Percentiles rank a stretch among this genome's conserved stretches.
Evolutionary conservation across 1,139 yeast genomes (phyloP).

Genomic region (Blastobotrys capitulatus): DNA sequence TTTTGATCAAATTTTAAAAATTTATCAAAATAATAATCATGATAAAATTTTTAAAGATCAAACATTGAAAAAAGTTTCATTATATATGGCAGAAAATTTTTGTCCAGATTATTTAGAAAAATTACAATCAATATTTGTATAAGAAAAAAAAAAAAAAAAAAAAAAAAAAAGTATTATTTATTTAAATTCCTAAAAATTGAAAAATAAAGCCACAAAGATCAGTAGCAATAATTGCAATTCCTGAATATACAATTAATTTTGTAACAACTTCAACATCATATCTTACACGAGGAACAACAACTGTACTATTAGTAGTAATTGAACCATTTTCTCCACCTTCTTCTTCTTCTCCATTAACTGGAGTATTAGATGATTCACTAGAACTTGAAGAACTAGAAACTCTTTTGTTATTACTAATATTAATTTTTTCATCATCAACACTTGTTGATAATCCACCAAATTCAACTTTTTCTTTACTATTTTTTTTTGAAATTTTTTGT

Average conservation of each 20-base stretch:
- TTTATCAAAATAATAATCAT: background rate
- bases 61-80: background rate
- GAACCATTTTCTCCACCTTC: too few species aligned
- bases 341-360: slow-evolving; percentile 8
- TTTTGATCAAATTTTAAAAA: slow-evolving; percentile 12
- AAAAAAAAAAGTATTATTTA: background rate
- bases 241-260: slow-evolving; percentile 67
- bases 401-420: too few species aligned
- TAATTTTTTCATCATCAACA: background rate
- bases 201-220: slow-evolving; percentile 23
- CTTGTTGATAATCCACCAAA: background rate
- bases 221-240: slow-evolving; percentile 44
- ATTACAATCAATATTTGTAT: too few species aligned
- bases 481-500: background rate
- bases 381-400: background rate
- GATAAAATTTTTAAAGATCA: background rate
- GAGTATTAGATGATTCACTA: background rate
- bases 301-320: slow-evolving; percentile 25
- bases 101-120: too few species aligned
- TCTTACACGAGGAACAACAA: slow-evolving; percentile 44
- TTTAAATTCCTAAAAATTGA: slow-evolving; percentile 17
- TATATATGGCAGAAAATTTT: background rate
- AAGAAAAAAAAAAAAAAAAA: too few species aligned
- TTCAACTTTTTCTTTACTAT: background rate
- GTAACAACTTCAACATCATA: slow-evolving; percentile 74